These are phyloP conservation scores for Parachaetomium inaequale DNA, from an alignment of 495 filamentous ascomycete genomes.

Conservation along the genomic window DNA sequence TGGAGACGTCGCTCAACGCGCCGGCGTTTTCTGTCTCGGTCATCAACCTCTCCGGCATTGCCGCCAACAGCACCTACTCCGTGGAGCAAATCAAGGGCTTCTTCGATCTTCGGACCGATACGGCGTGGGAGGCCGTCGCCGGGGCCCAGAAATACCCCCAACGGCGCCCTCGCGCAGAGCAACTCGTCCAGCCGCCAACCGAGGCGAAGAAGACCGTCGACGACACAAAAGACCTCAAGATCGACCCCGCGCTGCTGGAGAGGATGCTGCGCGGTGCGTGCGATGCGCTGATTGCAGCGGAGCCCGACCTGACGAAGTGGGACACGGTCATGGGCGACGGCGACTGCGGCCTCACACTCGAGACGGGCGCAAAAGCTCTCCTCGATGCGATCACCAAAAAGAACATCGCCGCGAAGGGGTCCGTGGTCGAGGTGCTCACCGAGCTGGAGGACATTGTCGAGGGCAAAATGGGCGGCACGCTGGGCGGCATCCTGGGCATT, in stretches of 20 bases:
- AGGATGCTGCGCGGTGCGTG: constrained; percentile 51
- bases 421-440: constrained; percentile 49
- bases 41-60: constrained; percentile 52
- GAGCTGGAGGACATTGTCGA: constrained; percentile 56
- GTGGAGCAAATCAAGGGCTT: constrained; percentile 50
- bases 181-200: constrained; percentile 40
- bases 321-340: constrained; percentile 65
- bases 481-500: constrained; percentile 59
- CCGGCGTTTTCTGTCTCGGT: constrained; percentile 60
- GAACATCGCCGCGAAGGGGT: constrained; percentile 39
- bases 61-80: constrained; percentile 40
- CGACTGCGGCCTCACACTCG: constrained; percentile 60
- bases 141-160: constrained; percentile 32
- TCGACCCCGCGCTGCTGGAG: constrained; percentile 46
- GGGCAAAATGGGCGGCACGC: constrained; percentile 56
- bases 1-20: constrained; percentile 61
- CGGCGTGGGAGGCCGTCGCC: constrained; percentile 48
- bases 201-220: constrained; percentile 34
- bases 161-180: constrained; percentile 38
- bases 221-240: constrained; percentile 38
- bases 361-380: constrained; percentile 43
- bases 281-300: constrained; percentile 48
- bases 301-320: constrained; percentile 58
- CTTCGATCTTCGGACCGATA: constrained; percentile 52
- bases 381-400: constrained; percentile 38